Evolutionary conservation across 495 filamentous ascomycete genomes (phyloP), one percentile per base, ranked within the genome.

Genomic region (Aspergillus taichungensis): DNA sequence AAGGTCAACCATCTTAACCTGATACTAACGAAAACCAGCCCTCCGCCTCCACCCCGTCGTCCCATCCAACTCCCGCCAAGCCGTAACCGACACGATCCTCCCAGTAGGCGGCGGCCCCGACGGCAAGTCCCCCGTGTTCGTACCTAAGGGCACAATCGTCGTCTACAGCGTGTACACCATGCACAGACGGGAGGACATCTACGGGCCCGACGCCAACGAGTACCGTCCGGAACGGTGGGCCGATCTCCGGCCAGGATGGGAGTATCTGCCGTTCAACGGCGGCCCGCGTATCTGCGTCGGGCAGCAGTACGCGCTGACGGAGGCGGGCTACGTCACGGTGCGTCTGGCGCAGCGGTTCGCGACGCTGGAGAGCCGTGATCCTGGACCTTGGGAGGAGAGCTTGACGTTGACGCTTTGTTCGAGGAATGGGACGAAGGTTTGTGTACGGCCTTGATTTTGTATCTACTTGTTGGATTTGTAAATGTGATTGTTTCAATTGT

Each of bases 191-290:
- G 52, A 50, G 3, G 65, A 65, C 12, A 34, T 65, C n/a, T 68
- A 51, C 36, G 64, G 62, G 69, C 13, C 56, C 45, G 30, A 69
- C 63, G 53, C 57, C 8, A 45, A 63, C 6, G 62, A 67, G 11
- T 57, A 60, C 13, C 53, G 52, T 9, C 62, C 62, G 0, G 62
- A 66, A 29, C 61, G 61, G 13, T 56, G 64, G 43, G 58, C 59
- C 8, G 45, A 47, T 5, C 34, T 60, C 13, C 53, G 68, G 12
- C 61, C 61, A 27, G 73, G 70, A 6, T 82, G 72, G 75, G 72
- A 78, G 37, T 84, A 77, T 53, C 47, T 83, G 30, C 80, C 82
- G 0, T 84, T 84, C 50, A 76, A 74, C 40, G 79, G 79, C 1
- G 80, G 81, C 0, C 80, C 81, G 0, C 66, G 81, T n/a, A 79